Conservation (phyloP, 2,329 filamentous ascomycete genomes). For the Coniochaeta prunicola region DNA sequence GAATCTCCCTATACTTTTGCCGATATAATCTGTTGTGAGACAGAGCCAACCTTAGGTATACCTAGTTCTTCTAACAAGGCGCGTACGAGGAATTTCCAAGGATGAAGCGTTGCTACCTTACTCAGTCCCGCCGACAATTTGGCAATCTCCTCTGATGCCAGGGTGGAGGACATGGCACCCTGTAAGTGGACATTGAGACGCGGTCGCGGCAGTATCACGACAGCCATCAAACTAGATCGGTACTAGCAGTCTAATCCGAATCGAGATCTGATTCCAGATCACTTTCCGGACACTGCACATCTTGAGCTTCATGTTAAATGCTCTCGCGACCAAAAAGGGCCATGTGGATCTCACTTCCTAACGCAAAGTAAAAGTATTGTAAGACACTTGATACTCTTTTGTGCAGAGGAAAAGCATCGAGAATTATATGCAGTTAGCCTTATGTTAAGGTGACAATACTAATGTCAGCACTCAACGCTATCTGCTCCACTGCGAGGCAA, state of each 20-base stretch:
- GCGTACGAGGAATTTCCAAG: not conserved
- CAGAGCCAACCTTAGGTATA: too few relatives aligned
- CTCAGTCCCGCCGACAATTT: not conserved
- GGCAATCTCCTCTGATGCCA: not conserved
- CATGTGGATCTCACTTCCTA: not conserved
- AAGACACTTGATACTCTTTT: not conserved
- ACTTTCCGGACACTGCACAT: not conserved
- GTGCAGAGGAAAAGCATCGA: not conserved
- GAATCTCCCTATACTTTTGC: too few relatives aligned
- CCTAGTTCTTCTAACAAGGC: too few relatives aligned
- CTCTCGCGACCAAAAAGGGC: not conserved
- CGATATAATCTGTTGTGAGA: too few relatives aligned
- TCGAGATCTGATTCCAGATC: not conserved
- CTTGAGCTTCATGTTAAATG: not conserved
- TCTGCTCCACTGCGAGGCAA: not conserved
- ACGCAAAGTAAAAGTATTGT: not conserved
- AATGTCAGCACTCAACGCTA: not conserved
- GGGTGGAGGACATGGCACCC: not conserved
- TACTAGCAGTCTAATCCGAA: not conserved
- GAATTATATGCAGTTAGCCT: constrained; percentile 15
- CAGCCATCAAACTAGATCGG: not conserved
- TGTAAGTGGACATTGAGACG: not conserved
- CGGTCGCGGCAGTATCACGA: not conserved
- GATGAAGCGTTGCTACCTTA: not conserved
- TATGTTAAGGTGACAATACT: constrained; percentile 9